Conservation (phyloP, 2,329 filamentous ascomycete species). For the Paecilomyces sp. region DNA sequence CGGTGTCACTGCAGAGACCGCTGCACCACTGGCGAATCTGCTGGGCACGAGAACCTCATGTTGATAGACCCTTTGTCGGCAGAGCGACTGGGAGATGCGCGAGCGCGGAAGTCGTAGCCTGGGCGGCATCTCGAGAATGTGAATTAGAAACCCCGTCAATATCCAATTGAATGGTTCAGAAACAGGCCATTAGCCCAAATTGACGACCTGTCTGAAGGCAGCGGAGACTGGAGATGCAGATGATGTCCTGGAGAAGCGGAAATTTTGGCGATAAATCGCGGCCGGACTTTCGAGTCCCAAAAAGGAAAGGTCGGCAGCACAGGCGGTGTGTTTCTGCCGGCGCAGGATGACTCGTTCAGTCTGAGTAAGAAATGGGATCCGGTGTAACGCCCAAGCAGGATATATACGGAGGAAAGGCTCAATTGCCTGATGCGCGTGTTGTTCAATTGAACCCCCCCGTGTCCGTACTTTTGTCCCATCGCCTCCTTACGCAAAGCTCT, state of each 20-base stretch:
- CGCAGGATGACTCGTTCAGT: conserved; percentile 10
- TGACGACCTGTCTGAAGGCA: conserved; percentile 1
- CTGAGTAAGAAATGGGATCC: neutral
- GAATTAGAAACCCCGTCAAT: neutral
- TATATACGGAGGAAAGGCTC: neutral
- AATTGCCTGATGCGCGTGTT: neutral
- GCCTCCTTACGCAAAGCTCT: neutral
- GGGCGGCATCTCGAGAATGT: conserved; percentile 43
- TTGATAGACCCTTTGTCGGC: conserved; percentile 29
- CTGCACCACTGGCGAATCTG: conserved; percentile 36
- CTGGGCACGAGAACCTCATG: conserved; percentile 33
- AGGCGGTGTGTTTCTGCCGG: conserved; percentile 19
- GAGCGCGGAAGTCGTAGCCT: conserved; percentile 39
- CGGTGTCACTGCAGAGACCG: conserved; percentile 45
- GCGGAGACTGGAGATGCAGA: neutral
- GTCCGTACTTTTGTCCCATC: neutral
- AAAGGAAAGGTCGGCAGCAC: conserved; percentile 1
- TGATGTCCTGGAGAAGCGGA: neutral
- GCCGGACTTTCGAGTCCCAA: neutral
- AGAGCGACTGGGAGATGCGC: conserved; percentile 27
- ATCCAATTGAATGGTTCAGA: neutral
- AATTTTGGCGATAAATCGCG: neutral
- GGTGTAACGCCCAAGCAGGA: neutral
- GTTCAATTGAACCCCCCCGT: neutral
- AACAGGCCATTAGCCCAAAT: neutral